phyloP scores from a whole-genome alignment of 2,329 filamentous ascomycete genomes.

The Neopestalotiopsis clavispora region DNA sequence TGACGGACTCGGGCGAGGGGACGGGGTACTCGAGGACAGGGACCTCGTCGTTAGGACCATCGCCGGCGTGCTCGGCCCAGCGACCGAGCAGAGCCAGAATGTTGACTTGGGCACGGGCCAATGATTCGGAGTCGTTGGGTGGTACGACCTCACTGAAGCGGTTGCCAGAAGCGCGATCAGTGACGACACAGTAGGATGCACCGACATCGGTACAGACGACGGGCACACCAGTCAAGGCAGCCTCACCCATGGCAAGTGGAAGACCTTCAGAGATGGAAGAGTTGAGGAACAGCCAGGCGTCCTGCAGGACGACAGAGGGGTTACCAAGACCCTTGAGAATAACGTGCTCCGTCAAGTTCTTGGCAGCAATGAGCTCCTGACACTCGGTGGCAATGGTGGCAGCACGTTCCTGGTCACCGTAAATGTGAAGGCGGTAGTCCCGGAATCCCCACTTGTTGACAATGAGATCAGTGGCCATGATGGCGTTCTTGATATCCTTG shows the following conservation, averaged over 20 bases:
- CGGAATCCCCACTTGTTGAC: constrained; percentile 16
- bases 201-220: constrained; percentile 15
- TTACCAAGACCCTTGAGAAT: constrained; percentile 12
- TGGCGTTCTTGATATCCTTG: constrained; percentile 16
- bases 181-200: constrained; percentile 14
- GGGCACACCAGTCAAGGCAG: constrained; percentile 13
- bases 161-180: constrained; percentile 4
- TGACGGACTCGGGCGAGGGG: constrained; percentile 7
- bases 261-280: constrained; percentile 15
- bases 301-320: constrained; percentile 9
- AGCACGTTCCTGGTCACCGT: constrained; percentile 14
- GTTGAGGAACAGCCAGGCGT: constrained; percentile 14
- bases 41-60: background rate
- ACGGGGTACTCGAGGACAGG: constrained; percentile 10
- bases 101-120: constrained; percentile 9
- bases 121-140: constrained; percentile 11
- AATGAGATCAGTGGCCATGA: constrained; percentile 12
- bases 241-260: constrained; percentile 14
- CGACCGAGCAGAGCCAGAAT: constrained; percentile 7
- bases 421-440: constrained; percentile 11
- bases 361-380: constrained; percentile 15
- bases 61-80: constrained; percentile 4
- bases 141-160: constrained; percentile 16
- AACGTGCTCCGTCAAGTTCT: background rate
- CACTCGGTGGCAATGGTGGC: constrained; percentile 12